phyloP scores from a whole-genome alignment of 352 stramenopile species.

The Globisporangium viniferum region DNA sequence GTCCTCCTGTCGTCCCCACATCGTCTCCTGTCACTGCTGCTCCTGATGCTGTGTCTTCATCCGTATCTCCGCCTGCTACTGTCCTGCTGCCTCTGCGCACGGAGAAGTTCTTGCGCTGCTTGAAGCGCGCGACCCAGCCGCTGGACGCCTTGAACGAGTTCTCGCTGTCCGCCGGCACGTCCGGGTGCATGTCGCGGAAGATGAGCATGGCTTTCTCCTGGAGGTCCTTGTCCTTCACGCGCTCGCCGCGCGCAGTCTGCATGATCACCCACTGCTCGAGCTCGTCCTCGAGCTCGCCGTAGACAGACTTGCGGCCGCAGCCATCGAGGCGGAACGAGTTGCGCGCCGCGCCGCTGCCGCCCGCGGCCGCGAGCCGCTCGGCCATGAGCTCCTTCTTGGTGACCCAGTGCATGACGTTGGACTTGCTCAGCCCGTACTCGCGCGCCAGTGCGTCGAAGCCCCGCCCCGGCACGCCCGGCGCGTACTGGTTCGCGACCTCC shows the following conservation, averaged over 20 bases:
- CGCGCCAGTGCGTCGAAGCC: slow-evolving; percentile 21
- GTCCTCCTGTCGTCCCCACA: not conserved
- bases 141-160: slow-evolving; percentile 20
- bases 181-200: slow-evolving; percentile 12
- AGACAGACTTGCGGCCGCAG: slow-evolving; percentile 18
- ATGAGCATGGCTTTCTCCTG: slow-evolving; percentile 14
- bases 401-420: slow-evolving; percentile 20
- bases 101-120: slow-evolving; percentile 17
- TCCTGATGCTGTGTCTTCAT: not conserved
- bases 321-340: slow-evolving; percentile 16
- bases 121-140: slow-evolving; percentile 22
- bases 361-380: slow-evolving; percentile 5
- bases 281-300: slow-evolving; percentile 15
- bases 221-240: slow-evolving; percentile 19
- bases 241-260: slow-evolving; percentile 12
- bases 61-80: not conserved
- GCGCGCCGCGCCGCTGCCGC: slow-evolving; percentile 3
- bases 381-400: slow-evolving; percentile 13
- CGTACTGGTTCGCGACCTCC: slow-evolving; percentile 17
- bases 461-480: slow-evolving; percentile 3
- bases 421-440: slow-evolving; percentile 19
- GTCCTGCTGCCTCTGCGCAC: slow-evolving; percentile 6
- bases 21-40: not conserved
- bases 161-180: not conserved
- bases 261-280: slow-evolving; percentile 14